Conservation (phyloP, 2,329 filamentous ascomycete species). For the Botrytis byssoidea region DNA sequence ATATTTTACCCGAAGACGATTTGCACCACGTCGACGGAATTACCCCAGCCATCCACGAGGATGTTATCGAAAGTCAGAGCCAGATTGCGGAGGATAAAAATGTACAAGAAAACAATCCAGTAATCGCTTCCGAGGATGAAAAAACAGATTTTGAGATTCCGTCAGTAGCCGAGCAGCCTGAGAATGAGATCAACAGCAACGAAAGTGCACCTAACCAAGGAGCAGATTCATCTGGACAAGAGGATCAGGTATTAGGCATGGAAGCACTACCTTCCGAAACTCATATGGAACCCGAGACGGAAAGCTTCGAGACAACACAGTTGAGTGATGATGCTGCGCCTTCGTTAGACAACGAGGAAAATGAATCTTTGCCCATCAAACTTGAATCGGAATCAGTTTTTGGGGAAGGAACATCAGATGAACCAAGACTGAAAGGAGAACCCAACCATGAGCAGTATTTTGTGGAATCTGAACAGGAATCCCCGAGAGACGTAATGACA, state of each 20-base stretch:
- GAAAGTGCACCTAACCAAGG: neutral
- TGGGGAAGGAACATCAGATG: rapidly evolving
- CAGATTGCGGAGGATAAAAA: neutral
- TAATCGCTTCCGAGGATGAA: neutral
- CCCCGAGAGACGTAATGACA: rapidly evolving
- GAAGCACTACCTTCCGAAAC: rapidly evolving
- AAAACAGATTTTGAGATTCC: too few species aligned
- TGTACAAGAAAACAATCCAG: neutral
- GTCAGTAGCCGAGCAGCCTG: rapidly evolving
- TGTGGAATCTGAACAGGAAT: too few species aligned
- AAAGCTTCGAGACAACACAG: rapidly evolving
- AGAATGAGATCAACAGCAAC: neutral
- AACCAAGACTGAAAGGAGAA: rapidly evolving
- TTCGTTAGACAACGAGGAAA: neutral
- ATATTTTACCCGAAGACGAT: neutral
- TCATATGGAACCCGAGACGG: too few species aligned
- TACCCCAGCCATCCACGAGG: rapidly evolving
- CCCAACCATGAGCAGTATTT: neutral
- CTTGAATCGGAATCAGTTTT: neutral
- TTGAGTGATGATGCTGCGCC: neutral
- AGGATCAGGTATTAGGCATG: too few species aligned
- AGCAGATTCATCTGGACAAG: neutral
- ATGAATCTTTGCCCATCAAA: too few species aligned
- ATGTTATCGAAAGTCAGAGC: neutral
- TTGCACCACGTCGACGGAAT: rapidly evolving